Evolutionary conservation across 768 basidiomycete species (phyloP), one percentile per base, ranked within the genome.

Genomic region (Collybia sp.): DNA sequence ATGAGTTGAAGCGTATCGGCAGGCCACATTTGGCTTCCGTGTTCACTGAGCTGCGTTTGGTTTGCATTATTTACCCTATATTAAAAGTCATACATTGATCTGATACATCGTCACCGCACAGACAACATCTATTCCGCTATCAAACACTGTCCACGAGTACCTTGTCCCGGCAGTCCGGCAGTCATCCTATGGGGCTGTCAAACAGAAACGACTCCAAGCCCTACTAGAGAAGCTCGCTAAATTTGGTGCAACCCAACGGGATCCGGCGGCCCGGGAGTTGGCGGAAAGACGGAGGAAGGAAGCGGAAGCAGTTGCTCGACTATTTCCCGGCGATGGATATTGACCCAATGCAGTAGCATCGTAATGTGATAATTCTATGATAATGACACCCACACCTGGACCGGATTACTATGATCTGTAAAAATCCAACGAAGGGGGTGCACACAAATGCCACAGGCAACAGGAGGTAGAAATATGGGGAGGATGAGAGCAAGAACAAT

Each of bases 31-130:
- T 94, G 17, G 75, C 73, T 44, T 66, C 78, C 10, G 83, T 83
- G 12, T 95, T 97, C 62, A 65, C 73, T 16, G 93, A 95, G 61
- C 68, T 97, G 49, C 86, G 84, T 42, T 67, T 78, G 52, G 93
- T 92, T 63, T 60, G 82, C 70, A 33, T 20, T 36, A n/a, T 42
- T 30, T 41, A n/a, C n/a, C 17, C 43, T 19, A 47, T 47, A 39
- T 43, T 19, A 51, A 16, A 30, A 19, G n/a, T 25, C 20, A 40
- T 48, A 38, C 38, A 12, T 43, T 48, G 39, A 18, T 33, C 33
- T 61, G 31, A 56, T 40, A 46, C 18, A 45, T 20, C 42, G 36
- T 30, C n/a, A n/a, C n/a, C n/a, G 17, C 35, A 18, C 53, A 88
- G 87, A 87, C 82, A 50, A 73, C 77, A 32, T 80, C 86, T 35